Evolutionary conservation across 2,329 filamentous ascomycete genomes (phyloP).

Genomic region (Curvularia spicifera): DNA sequence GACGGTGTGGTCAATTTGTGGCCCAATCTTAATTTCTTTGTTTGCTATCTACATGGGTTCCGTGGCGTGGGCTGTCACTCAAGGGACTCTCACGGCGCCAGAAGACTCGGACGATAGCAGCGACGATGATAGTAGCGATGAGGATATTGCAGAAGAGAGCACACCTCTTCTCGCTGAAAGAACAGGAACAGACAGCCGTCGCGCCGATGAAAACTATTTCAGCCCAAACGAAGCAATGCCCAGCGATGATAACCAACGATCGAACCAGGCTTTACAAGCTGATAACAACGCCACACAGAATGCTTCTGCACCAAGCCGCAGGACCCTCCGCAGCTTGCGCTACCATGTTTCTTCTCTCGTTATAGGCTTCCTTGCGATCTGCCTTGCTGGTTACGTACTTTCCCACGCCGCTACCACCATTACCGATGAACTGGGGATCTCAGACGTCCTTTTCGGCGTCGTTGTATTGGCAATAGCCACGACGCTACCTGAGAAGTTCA

Average conservation of each 20-base stretch:
- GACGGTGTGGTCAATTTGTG: background rate
- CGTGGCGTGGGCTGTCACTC: slow-evolving; percentile 55
- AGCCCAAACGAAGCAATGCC: background rate
- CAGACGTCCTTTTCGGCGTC: slow-evolving; percentile 56
- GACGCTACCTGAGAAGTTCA: slow-evolving; percentile 61
- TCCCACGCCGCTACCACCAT: slow-evolving; percentile 54
- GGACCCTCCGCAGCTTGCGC: background rate
- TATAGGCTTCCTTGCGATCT: slow-evolving; percentile 54
- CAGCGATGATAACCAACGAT: background rate
- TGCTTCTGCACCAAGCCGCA: too few species aligned
- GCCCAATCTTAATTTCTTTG: slow-evolving; percentile 42
- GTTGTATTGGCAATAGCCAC: slow-evolving; percentile 60
- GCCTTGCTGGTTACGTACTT: slow-evolving; percentile 58
- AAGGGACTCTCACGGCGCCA: slow-evolving; percentile 52
- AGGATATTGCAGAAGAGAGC: slow-evolving; percentile 25
- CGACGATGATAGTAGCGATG: slow-evolving; percentile 32
- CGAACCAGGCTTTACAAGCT: background rate
- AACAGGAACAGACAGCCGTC: background rate
- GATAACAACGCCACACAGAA: background rate
- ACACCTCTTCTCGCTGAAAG: background rate
- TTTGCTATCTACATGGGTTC: slow-evolving; percentile 56
- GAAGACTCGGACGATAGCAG: slow-evolving; percentile 50
- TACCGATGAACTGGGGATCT: slow-evolving; percentile 52
- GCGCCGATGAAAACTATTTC: background rate
- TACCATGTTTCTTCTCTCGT: slow-evolving; percentile 54